These are phyloP conservation scores for Trifolium pratense DNA, from an alignment of 306 rosid genomes.

Conservation along the genomic window DNA sequence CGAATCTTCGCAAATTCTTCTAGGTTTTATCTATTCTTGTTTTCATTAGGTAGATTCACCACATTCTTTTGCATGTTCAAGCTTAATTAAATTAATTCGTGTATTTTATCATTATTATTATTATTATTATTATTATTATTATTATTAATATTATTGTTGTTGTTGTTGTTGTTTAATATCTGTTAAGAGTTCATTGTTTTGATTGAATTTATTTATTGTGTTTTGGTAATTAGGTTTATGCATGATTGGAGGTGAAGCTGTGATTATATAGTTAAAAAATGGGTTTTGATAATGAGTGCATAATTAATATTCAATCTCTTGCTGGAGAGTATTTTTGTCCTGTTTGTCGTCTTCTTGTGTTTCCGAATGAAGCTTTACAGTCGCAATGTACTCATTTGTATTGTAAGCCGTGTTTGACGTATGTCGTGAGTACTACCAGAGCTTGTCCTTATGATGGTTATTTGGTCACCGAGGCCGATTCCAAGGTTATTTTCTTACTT, in stretches of 20 bases:
- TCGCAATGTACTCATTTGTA: slow-evolving; percentile 95
- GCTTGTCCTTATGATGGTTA: slow-evolving; percentile 99
- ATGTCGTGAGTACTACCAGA: slow-evolving; percentile 74
- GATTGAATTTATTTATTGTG: slow-evolving; percentile 3
- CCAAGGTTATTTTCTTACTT: slow-evolving; percentile 67
- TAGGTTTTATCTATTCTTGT: neutral
- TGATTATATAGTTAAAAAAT: slow-evolving; percentile 44
- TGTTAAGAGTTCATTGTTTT: neutral
- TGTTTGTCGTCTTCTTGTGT: slow-evolving; percentile 89
- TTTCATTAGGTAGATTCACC: neutral
- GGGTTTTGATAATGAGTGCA: slow-evolving; percentile 99
- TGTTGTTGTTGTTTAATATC: too few species aligned
- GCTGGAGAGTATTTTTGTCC: slow-evolving; percentile 99
- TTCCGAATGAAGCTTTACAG: slow-evolving; percentile 91
- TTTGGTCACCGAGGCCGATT: slow-evolving; percentile 89
- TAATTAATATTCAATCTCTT: slow-evolving; percentile 90
- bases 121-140: too few species aligned
- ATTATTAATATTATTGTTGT: too few species aligned
- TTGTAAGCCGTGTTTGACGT: slow-evolving; percentile 93
- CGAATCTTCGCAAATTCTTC: neutral
- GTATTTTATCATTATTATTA: too few species aligned
- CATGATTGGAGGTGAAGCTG: slow-evolving; percentile 52
- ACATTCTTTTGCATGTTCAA: neutral
- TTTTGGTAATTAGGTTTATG: slow-evolving; percentile 48
- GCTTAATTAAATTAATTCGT: too few species aligned